Evolutionary conservation across 2,329 filamentous ascomycete genomes (phyloP), one percentile per base, ranked within the genome.

Genomic region (Aspergillus sp.): DNA sequence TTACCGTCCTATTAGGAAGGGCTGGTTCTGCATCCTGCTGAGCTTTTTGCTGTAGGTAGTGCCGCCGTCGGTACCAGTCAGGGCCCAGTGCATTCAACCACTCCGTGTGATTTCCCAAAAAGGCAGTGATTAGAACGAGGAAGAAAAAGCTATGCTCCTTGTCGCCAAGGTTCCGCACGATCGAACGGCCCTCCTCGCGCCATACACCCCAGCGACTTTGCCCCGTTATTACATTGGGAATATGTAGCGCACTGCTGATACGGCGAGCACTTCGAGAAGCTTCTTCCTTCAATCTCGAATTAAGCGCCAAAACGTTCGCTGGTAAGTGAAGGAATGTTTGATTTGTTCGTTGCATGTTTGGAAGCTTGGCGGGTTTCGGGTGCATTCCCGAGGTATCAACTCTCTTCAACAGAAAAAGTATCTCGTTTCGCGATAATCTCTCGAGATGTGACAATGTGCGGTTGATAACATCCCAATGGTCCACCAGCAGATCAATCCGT

Each of bases 101-200:
- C 63, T 85, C 82, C 0, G 82, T 85, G 62, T 86, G 83, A 42
- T 80, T 84, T 0, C 83, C 83, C 53, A 86, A 71, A 56, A 86
- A 86, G 1, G 83, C 83, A 2, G 83, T 86, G 30, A 86, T 73
- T 12, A 85, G 72, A 22, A 82, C 84, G 65, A 82, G 79, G 62
- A 86, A 82, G 68, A 86, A 86, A 65, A 84, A 83, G 51, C 83
- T 83, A 60, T 84, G 80, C 57, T 85, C 82, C 66, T 80, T 81
- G 51, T 79, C 76, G 33, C 82, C 82, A 42, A 83, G 77, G 62
- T 77, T 80, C 46, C 79, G 77, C n/a, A 80, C 79, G 42, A 86
- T 80, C 70, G 80, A 84, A 61, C 83, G 77, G 41, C 83, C 82
- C 70, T 86, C 83, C 62, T 86, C 83, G 55, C 83, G 79, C 83